Evolutionary conservation across 2,329 filamentous ascomycete genomes (phyloP), one percentile per base, ranked within the genome.

Genomic region (Dothiorella sarmentorum): DNA sequence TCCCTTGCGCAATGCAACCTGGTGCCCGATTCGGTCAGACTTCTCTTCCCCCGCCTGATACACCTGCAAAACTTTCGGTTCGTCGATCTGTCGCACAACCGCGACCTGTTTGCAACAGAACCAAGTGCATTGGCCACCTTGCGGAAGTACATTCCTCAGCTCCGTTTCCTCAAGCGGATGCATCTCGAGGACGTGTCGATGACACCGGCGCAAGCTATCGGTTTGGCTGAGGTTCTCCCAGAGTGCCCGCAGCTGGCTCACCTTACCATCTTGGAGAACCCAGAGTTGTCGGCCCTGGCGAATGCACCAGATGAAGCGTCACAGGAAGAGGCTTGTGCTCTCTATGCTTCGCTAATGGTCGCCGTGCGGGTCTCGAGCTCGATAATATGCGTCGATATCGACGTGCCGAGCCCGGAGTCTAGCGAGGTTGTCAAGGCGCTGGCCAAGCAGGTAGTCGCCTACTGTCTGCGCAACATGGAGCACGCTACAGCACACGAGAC

Each of bases 381-480:
- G 13, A 82, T 99, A 29, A 86, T 97, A 27, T 93, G 91, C 60
- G 83, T 99, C 61, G 94, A 97, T 69, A 90, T 97, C 60, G 92
- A 97, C 65, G 86, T 95, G 2, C 94, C 93, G 0, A 86, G 82
- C 29, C 80, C 86, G 20, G 86, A 90, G 58, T 89, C 88, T n/a
- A 90, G 89, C 57, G 94, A 97, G 70, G 84, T 97, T 22, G 89
- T 97, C 66, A 95, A 91, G 73, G 92, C 91, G 3, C 81, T 97
- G 65, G 92, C 91, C 0, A 95, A 93, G 68, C 92, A 96, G 71
- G 89, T 96, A n/a, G 87, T 97, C 42, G 93, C 91, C 0, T 97
- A 97, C 72, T 96, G 90, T 62, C 80, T 99, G 62, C 85, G 89
- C 59, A 99, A 99, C 67, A 87, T 99, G 79, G 91, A 96, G 71